Percentiles rank a stretch among this genome's conserved stretches.
Conservation (phyloP, 2,329 filamentous ascomycete genomes). For the Ophiostoma quercus region DNA sequence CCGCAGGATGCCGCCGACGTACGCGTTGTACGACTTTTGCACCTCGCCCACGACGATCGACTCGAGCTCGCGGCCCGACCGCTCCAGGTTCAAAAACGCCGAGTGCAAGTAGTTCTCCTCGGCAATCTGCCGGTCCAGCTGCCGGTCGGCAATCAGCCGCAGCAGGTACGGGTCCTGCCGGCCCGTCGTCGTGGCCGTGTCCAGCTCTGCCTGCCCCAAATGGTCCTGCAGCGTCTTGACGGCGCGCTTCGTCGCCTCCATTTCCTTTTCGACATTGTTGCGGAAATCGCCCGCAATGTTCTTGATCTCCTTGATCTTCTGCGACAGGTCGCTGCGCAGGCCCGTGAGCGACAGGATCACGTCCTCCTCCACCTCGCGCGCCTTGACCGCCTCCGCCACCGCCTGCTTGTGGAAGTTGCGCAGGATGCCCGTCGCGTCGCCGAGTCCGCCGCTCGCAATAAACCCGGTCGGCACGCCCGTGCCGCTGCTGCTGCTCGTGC, state of each 20-base stretch:
- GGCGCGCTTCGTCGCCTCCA: constrained; percentile 73
- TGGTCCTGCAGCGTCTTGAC: constrained; percentile 78
- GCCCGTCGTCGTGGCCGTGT: constrained; percentile 67
- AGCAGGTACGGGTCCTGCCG: constrained; percentile 92
- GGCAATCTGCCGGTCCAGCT: constrained; percentile 86
- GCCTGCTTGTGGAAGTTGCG: constrained; percentile 77
- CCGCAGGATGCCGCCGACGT: constrained; percentile 83
- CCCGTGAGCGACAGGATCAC: constrained; percentile 84
- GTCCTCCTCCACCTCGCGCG: constrained; percentile 83
- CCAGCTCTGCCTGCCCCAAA: constrained; percentile 71
- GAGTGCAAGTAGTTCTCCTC: constrained; percentile 96
- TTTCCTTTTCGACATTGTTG: constrained; percentile 92
- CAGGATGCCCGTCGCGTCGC: constrained; percentile 77
- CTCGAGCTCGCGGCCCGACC: constrained; percentile 88
- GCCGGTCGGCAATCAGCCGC: constrained; percentile 76
- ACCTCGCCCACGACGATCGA: constrained; percentile 96
- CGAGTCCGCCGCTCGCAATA: constrained; percentile 73
- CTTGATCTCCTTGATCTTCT: constrained; percentile 99
- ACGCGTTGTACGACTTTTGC: constrained; percentile 94
- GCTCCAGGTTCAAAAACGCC: constrained; percentile 92
- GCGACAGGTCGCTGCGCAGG: constrained; percentile 78
- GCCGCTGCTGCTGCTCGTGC: constrained; percentile 52
- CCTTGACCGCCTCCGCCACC: constrained; percentile 77
- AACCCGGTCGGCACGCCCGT: constrained; percentile 59
- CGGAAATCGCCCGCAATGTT: constrained; percentile 90